phyloP scores from a whole-genome alignment of 192 early-diverging fungal genomes.

The Rhizoclosmatium sp. region DNA sequence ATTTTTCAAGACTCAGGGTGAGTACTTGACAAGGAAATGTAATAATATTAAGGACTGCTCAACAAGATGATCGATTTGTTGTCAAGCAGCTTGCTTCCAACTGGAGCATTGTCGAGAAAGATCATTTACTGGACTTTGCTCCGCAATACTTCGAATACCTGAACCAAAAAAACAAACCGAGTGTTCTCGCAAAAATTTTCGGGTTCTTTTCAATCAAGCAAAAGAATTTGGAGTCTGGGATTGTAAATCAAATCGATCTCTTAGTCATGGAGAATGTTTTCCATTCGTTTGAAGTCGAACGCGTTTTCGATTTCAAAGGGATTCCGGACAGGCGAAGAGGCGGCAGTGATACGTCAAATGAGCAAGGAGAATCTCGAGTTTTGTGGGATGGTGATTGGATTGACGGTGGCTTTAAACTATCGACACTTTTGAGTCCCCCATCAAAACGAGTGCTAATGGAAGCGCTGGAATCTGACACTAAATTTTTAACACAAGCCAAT shows the following conservation, averaged over 20 bases:
- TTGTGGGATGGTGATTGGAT: slow-evolving; percentile 80
- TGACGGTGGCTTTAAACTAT: slow-evolving; percentile 61
- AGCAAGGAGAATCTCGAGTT: slow-evolving; percentile 50
- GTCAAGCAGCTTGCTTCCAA: slow-evolving; percentile 63
- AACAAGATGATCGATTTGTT: slow-evolving; percentile 55
- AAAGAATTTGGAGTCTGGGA: slow-evolving; percentile 41
- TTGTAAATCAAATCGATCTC: slow-evolving; percentile 46
- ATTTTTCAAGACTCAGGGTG: slow-evolving; percentile 78
- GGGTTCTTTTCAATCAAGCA: slow-evolving; percentile 56
- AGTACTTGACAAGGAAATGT: not conserved
- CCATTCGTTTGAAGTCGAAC: slow-evolving; percentile 5
- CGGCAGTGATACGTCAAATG: slow-evolving; percentile 36
- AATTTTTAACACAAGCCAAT: slow-evolving; percentile 47
- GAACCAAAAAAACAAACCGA: not conserved
- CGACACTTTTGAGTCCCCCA: slow-evolving; percentile 44
- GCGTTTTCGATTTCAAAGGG: slow-evolving; percentile 76
- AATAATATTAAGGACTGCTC: too few species aligned
- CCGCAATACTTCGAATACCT: slow-evolving; percentile 57
- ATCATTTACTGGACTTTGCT: slow-evolving; percentile 52
- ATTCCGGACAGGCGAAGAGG: slow-evolving; percentile 60
- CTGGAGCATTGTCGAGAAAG: slow-evolving; percentile 56
- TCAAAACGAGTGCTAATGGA: slow-evolving; percentile 49
- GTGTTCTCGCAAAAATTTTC: slow-evolving; percentile 50
- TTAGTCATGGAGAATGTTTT: slow-evolving; percentile 60
- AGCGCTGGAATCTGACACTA: slow-evolving; percentile 45